Conservation (phyloP, 73 alveolate species). For the Paramecium tetraurelia region DNA sequence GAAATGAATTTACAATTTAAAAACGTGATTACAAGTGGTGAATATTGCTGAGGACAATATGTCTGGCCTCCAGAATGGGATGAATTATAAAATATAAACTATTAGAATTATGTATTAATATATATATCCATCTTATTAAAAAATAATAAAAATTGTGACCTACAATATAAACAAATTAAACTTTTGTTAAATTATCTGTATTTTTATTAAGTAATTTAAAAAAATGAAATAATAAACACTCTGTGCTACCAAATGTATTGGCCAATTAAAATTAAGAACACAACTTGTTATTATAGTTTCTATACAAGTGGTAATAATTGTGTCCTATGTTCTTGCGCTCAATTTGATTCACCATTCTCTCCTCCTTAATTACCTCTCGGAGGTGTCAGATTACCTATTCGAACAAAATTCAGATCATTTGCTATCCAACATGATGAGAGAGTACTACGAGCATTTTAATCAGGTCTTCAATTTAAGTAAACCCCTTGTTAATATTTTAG, state of each 20-base stretch:
- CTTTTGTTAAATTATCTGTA: not conserved
- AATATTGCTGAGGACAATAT: no score
- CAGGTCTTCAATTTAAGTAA: not conserved
- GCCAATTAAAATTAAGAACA: not conserved
- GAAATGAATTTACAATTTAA: no score
- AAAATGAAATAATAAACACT: not conserved
- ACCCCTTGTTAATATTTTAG: not conserved
- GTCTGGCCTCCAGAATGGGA: no score
- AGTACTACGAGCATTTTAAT: not conserved
- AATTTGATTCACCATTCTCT: not conserved
- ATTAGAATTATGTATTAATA: no score
- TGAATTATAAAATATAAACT: no score
- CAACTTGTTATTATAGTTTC: not conserved
- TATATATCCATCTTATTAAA: no score
- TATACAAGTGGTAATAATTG: not conserved
- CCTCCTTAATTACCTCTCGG: not conserved
- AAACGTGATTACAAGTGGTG: no score
- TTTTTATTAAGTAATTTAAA: not conserved
- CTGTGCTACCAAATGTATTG: not conserved
- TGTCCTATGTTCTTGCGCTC: not conserved
- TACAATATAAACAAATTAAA: no score
- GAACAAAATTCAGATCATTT: not conserved
- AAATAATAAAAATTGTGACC: not conserved
- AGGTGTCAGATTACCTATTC: not conserved
- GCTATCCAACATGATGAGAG: not conserved